Base-by-base conservation (phyloP, 495 filamentous ascomycete genomes). In the Melanomma pulvis-pyrius region DNA sequence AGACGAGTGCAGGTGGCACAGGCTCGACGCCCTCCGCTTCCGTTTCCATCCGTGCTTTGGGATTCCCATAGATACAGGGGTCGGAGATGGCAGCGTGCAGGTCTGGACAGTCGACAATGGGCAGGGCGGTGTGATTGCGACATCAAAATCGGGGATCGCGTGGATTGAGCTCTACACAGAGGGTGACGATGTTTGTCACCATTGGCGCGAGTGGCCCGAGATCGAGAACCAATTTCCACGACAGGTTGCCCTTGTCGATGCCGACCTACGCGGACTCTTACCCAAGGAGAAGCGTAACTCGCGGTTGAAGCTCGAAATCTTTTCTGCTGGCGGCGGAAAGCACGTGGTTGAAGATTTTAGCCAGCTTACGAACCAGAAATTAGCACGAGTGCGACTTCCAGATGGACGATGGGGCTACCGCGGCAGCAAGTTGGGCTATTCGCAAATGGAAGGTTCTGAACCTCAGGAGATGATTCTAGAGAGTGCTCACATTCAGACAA, bases 41-140 rank as follows among this genome's bases (percentile, higher is more conserved):
- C 88, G 92, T 34, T 90, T 86, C 61, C 94, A 98, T 71, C 93
- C 94, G 0, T 93, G 91, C 76, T 97, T 98, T 78, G 82, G 86
- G 19, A 82, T 94, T 46, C 91, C 93, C 11, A 88, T 86, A 56
- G 94, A 98, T 72, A 75, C 83, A 2, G 69, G 82, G 15, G 83
- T 82, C 71, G 76, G 81, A 12, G 92, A 96, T 66, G 86, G 88
- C 22, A 96, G 90, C 66, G 83, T 97, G 15, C 92, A 96, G 63
- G 88, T 90, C 1, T 98, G 92, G 90, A 86, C 90, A 2, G 86
- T 94, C 11, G 92, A 94, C 51, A 89, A 87, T 67, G 89, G 91
- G 25, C 88, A 88, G 41, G 67, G 69, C n/a, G 69, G 69, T 34
- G 84, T 94, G 44, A 78, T 96, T 59, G 84, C 92, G 39, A 96